Conservation (phyloP, 129 eudicot genomes). For the Ambrosia artemisiifolia region DNA sequence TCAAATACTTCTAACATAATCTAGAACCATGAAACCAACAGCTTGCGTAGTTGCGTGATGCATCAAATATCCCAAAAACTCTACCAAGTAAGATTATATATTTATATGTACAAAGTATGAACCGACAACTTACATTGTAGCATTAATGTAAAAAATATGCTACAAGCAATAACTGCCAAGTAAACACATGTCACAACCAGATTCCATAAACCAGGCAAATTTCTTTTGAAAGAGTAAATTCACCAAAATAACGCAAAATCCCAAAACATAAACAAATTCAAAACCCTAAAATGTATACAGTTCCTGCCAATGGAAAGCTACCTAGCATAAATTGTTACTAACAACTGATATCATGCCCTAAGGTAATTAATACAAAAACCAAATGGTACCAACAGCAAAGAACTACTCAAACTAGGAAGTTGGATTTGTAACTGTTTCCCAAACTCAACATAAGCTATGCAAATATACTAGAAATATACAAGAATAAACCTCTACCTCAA, state of each 20-base stretch:
- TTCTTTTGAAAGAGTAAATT: background rate
- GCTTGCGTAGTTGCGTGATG: background rate
- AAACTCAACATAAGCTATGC: background rate
- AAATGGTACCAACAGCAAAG: background rate
- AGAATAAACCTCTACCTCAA: background rate
- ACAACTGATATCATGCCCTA: background rate
- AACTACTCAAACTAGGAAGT: slow-evolving; percentile 8
- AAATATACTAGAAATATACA: background rate
- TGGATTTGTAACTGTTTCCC: background rate
- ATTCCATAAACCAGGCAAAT: background rate
- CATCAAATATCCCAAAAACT: background rate
- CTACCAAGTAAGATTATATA: background rate
- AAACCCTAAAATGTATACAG: background rate
- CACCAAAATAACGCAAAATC: background rate
- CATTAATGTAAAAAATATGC: slow-evolving; percentile 1
- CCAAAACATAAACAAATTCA: background rate
- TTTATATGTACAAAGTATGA: background rate
- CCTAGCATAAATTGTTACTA: background rate
- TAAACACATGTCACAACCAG: background rate
- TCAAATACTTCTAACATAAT: background rate
- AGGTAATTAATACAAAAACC: background rate
- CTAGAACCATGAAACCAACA: background rate
- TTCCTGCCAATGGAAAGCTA: slow-evolving; percentile 11
- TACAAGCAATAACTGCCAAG: slow-evolving; percentile 7
- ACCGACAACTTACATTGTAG: background rate